A percentile compares a stretch with the other conserved stretches of the same genome.
Evolutionary conservation across 352 stramenopile species (phyloP).

Genomic region (Phytophthora multivora): DNA sequence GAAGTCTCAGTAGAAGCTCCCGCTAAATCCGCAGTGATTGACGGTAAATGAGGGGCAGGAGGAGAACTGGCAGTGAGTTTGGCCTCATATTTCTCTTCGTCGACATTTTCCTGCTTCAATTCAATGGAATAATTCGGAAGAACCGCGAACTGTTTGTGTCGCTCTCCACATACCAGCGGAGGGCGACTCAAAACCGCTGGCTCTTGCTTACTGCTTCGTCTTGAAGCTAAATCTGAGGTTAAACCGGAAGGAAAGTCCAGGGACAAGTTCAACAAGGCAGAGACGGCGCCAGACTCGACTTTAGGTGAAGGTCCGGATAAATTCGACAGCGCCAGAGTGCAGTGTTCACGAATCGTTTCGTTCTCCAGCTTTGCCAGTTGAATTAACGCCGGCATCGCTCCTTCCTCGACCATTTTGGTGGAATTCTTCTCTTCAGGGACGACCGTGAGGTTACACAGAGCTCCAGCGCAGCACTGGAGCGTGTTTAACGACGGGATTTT

Average conservation of each 20-base stretch:
- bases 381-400: slow-evolving; percentile 67
- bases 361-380: slow-evolving; percentile 65
- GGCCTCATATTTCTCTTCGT: slow-evolving; percentile 56
- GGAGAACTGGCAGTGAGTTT: slow-evolving; percentile 57
- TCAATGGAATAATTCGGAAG: slow-evolving; percentile 44
- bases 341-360: slow-evolving; percentile 66
- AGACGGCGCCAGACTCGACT: slow-evolving; percentile 71
- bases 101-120: slow-evolving; percentile 14
- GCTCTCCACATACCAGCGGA: slow-evolving; percentile 44
- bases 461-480: slow-evolving; percentile 61
- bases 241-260: slow-evolving; percentile 25
- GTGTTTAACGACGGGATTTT: slow-evolving; percentile 35
- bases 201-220: slow-evolving; percentile 18
- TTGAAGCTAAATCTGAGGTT: background rate
- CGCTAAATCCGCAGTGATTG: slow-evolving; percentile 42
- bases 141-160: slow-evolving; percentile 48
- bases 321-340: slow-evolving; percentile 75
- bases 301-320: slow-evolving; percentile 68
- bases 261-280: slow-evolving; percentile 58
- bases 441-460: slow-evolving; percentile 68
- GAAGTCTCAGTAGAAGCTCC: slow-evolving; percentile 8
- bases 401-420: slow-evolving; percentile 64
- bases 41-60: slow-evolving; percentile 53
- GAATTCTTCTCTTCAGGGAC: slow-evolving; percentile 42
- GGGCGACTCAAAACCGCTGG: slow-evolving; percentile 37